These are phyloP conservation scores for Trypanosoma melophagium DNA, from an alignment of 208 protist species.

Conservation along the genomic window DNA sequence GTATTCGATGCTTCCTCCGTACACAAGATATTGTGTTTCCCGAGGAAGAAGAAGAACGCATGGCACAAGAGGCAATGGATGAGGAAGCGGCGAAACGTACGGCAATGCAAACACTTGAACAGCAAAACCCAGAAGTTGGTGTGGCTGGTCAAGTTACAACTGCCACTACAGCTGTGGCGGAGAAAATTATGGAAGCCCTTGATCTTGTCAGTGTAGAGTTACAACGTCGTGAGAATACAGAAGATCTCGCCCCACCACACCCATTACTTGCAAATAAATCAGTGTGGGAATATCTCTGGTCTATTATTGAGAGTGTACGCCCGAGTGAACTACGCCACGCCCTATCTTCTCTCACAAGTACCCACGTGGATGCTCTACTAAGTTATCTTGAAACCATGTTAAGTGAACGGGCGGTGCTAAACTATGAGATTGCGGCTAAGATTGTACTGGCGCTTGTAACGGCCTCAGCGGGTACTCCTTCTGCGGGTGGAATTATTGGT, in stretches of 20 bases:
- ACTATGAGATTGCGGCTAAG: slow-evolving; percentile 81
- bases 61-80: slow-evolving; percentile 88
- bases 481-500: neutral
- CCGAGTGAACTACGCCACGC: slow-evolving; percentile 83
- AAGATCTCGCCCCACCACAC: slow-evolving; percentile 54
- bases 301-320: slow-evolving; percentile 73
- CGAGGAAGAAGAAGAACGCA: slow-evolving; percentile 82
- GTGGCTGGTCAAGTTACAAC: slow-evolving; percentile 71
- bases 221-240: slow-evolving; percentile 58
- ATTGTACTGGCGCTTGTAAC: slow-evolving; percentile 73
- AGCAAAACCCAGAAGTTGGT: slow-evolving; percentile 50
- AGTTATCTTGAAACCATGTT: slow-evolving; percentile 67
- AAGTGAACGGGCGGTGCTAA: slow-evolving; percentile 58
- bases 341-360: slow-evolving; percentile 76
- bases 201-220: slow-evolving; percentile 83
- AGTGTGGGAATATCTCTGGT: slow-evolving; percentile 85
- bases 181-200: slow-evolving; percentile 86
- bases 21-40: slow-evolving; percentile 90
- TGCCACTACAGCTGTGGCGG: slow-evolving; percentile 67
- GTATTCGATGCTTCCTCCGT: slow-evolving; percentile 79
- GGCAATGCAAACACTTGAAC: slow-evolving; percentile 59
- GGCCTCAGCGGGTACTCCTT: slow-evolving; percentile 14
- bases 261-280: slow-evolving; percentile 66
- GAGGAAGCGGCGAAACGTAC: slow-evolving; percentile 69
- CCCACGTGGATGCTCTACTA: slow-evolving; percentile 80